phyloP scores from a whole-genome alignment of 1,284 basidiomycete genomes.

The Bjerkandera adusta region DNA sequence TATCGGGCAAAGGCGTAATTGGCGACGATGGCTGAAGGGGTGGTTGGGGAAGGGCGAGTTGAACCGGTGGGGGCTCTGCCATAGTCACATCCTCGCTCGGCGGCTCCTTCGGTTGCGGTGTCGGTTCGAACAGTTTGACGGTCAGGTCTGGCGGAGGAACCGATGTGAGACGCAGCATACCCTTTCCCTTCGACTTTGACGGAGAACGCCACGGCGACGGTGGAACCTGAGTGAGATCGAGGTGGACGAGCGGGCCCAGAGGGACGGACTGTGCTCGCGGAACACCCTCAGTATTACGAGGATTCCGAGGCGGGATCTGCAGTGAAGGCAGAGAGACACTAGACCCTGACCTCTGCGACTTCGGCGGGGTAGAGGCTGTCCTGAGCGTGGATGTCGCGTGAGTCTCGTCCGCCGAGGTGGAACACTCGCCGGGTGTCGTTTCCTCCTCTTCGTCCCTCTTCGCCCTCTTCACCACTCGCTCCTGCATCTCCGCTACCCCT shows the following conservation, averaged over 20 bases:
- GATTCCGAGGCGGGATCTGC: neutral
- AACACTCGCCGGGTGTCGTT: conserved; percentile 6
- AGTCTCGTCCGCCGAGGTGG: neutral
- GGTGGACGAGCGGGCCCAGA: neutral
- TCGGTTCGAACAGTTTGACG: too few relatives aligned
- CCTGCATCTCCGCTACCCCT: conserved; percentile 7
- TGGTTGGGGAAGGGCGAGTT: too few relatives aligned
- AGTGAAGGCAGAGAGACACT: neutral
- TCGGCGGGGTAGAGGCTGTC: neutral
- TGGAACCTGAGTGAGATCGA: conserved; percentile 3
- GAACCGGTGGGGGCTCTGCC: too few relatives aligned
- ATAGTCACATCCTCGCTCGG: too few relatives aligned
- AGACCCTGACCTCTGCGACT: neutral
- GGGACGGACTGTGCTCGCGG: conserved; percentile 4
- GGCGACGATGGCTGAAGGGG: too few relatives aligned
- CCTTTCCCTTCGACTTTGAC: neutral
- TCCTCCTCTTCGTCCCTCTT: conserved; percentile 1
- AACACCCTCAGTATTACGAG: neutral
- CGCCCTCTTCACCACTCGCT: conserved; percentile 18
- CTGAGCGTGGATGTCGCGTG: neutral
- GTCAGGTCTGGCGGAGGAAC: conserved; percentile 1
- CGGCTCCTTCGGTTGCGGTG: too few relatives aligned
- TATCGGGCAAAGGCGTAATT: too few relatives aligned
- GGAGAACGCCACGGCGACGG: conserved; percentile 9
- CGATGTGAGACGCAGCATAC: neutral